These are phyloP conservation scores for Trichoderma breve DNA, from an alignment of 2,329 filamentous ascomycete genomes.

Conservation along the genomic window DNA sequence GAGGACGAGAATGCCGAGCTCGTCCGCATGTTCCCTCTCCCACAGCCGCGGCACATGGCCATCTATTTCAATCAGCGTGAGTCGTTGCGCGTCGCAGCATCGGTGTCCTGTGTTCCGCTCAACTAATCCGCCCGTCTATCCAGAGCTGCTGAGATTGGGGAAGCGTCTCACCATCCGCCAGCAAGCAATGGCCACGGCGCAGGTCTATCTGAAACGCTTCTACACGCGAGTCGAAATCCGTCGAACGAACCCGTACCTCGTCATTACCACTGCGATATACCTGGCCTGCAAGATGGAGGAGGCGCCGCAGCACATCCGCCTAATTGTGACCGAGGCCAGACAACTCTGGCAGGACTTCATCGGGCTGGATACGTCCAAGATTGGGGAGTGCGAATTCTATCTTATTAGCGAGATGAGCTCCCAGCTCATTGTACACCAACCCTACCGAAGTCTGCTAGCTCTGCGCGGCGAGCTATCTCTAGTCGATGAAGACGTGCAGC, in stretches of 20 bases:
- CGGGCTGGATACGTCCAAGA: constrained; percentile 72
- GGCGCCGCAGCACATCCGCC: constrained; percentile 89
- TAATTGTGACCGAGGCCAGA: constrained; percentile 83
- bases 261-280: constrained; percentile 91
- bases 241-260: constrained; percentile 87
- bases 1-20: constrained; percentile 73
- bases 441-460: constrained; percentile 76
- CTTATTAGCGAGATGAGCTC: constrained; percentile 89
- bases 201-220: constrained; percentile 92
- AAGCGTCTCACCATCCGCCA: constrained; percentile 83
- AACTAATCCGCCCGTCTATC: not conserved
- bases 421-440: constrained; percentile 86
- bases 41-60: constrained; percentile 76
- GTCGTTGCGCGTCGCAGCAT: constrained; percentile 29
- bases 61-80: constrained; percentile 91
- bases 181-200: constrained; percentile 89
- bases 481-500: constrained; percentile 71
- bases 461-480: constrained; percentile 69
- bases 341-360: constrained; percentile 80
- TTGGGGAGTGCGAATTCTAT: constrained; percentile 92
- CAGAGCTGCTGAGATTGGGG: constrained; percentile 78
- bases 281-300: constrained; percentile 98
- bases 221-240: constrained; percentile 89
- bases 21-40: constrained; percentile 76
- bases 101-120: not conserved